Evolutionary conservation across 805 yeast species (phyloP).

Genomic region (Schizosaccharomyces octosporus): DNA sequence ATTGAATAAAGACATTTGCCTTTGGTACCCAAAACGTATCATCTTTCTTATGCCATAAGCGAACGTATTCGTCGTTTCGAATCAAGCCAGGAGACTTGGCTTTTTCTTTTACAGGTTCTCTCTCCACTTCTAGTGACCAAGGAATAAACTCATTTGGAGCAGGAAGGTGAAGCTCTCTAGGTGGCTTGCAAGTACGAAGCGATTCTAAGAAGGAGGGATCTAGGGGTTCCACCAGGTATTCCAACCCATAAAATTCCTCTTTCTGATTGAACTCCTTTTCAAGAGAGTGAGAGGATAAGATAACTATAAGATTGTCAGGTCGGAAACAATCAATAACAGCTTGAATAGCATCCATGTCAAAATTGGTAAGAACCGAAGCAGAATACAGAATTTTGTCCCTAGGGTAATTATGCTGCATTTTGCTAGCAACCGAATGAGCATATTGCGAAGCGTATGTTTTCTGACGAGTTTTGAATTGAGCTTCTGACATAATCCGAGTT

Average conservation of each 20-base stretch:
- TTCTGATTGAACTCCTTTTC: slow-evolving; percentile 20
- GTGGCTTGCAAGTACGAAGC: slow-evolving; percentile 8
- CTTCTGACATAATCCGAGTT: slow-evolving; percentile 36
- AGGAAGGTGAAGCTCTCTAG: slow-evolving; percentile 32
- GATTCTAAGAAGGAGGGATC: slow-evolving; percentile 17
- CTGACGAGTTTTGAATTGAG: slow-evolving; percentile 59
- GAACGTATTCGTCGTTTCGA: slow-evolving; percentile 23
- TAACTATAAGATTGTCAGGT: slow-evolving; percentile 35
- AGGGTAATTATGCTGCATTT: slow-evolving; percentile 41
- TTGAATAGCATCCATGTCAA: slow-evolving; percentile 28
- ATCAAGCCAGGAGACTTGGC: slow-evolving; percentile 38
- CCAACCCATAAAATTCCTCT: slow-evolving; percentile 85
- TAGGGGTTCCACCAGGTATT: slow-evolving; percentile 29
- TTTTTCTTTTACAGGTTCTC: slow-evolving; percentile 17
- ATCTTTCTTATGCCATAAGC: slow-evolving; percentile 74
- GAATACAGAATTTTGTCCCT: slow-evolving; percentile 33
- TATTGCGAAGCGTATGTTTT: slow-evolving; percentile 49
- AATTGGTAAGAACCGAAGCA: slow-evolving; percentile 29
- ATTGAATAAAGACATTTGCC: slow-evolving; percentile 38
- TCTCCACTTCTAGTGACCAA: slow-evolving; percentile 40
- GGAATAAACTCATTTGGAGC: slow-evolving; percentile 61
- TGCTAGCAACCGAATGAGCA: slow-evolving; percentile 40
- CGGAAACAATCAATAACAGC: slow-evolving; percentile 26
- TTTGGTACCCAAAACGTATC: slow-evolving; percentile 77
- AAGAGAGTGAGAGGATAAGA: slow-evolving; percentile 23